A percentile compares a stretch with the other conserved stretches of the same genome.
Evolutionary conservation across 139 green algal species (phyloP).

Genomic region (Auxenochlorella pyrenoidosa): DNA sequence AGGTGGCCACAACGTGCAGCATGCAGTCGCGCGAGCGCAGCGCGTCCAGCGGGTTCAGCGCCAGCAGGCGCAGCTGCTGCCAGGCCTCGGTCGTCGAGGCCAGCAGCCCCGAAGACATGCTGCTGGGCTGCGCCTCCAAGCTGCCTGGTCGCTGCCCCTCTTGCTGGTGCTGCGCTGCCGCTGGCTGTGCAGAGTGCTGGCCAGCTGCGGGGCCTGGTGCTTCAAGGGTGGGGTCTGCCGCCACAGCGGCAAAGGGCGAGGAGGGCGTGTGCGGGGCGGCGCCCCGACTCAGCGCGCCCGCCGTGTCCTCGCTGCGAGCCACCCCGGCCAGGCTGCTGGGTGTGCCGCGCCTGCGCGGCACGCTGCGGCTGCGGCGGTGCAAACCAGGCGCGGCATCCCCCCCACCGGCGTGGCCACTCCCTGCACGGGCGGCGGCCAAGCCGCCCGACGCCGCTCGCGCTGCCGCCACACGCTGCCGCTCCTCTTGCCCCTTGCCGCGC

Average conservation of each 20-base stretch:
- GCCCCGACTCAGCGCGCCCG: not conserved
- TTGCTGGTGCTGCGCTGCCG: not conserved
- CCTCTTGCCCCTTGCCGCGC: not conserved
- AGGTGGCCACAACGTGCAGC: conserved; percentile 30
- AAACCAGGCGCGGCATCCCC: too few species aligned
- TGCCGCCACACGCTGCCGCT: not conserved
- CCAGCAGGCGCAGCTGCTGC: conserved; percentile 10
- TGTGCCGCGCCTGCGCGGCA: not conserved
- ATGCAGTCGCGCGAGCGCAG: not conserved
- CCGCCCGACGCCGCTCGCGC: not conserved
- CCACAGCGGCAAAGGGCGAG: not conserved
- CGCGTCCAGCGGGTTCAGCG: not conserved
- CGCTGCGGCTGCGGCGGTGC: not conserved
- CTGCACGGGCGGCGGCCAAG: not conserved
- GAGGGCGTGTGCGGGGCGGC: too few species aligned
- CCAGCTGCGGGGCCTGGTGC: too few species aligned
- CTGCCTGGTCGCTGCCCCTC: not conserved
- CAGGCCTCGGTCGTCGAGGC: not conserved
- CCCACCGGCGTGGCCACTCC: not conserved
- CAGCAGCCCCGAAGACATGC: not conserved
- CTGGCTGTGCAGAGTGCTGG: too few species aligned
- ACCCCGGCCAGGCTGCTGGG: too few species aligned
- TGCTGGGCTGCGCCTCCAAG: not conserved
- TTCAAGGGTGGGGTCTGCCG: not conserved
- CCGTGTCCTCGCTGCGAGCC: not conserved